A percentile compares a stretch with the other conserved stretches of the same genome.
phyloP scores from a whole-genome alignment of 371 early-diverging fungal species.

The Batrachochytrium dendrobatidis region DNA sequence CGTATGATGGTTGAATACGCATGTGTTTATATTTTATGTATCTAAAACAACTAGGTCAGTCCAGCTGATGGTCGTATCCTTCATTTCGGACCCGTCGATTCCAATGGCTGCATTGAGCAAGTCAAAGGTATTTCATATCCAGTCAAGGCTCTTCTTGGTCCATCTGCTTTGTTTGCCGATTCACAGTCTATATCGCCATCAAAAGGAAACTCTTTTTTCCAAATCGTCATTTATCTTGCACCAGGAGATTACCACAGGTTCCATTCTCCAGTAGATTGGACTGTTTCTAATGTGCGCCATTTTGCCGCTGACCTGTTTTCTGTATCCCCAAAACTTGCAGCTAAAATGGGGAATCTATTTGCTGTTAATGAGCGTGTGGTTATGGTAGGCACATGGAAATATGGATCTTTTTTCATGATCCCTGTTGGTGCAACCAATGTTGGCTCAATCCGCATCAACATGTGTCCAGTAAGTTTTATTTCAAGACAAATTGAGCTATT shows the following conservation, averaged over 20 bases:
- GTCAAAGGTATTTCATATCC: slow-evolving; percentile 90
- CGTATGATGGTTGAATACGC: slow-evolving; percentile 2
- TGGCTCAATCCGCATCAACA: slow-evolving; percentile 86
- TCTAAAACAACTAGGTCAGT: slow-evolving; percentile 42
- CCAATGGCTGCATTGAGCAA: slow-evolving; percentile 71
- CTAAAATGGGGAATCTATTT: slow-evolving; percentile 76
- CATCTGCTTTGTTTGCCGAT: slow-evolving; percentile 46
- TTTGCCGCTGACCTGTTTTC: slow-evolving; percentile 92
- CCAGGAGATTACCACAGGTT: slow-evolving; percentile 98
- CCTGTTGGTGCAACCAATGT: slow-evolving; percentile 98
- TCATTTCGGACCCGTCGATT: slow-evolving; percentile 77
- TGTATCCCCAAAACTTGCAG: slow-evolving; percentile 85
- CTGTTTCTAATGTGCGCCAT: slow-evolving; percentile 74
- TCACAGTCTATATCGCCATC: slow-evolving; percentile 7
- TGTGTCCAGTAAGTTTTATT: slow-evolving; percentile 59
- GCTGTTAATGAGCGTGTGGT: slow-evolving; percentile 93
- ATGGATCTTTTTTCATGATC: slow-evolving; percentile 92
- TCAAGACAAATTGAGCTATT: background rate
- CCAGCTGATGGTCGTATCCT: slow-evolving; percentile 89
- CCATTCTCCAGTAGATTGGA: slow-evolving; percentile 95
- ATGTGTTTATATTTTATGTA: slow-evolving; percentile 1
- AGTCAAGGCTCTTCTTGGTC: slow-evolving; percentile 81
- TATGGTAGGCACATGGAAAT: slow-evolving; percentile 81
- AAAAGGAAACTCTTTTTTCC: slow-evolving; percentile 66
- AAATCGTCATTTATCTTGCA: slow-evolving; percentile 87